Base-by-base conservation (phyloP, 495 filamentous ascomycete genomes). In the Podospora conica region DNA sequence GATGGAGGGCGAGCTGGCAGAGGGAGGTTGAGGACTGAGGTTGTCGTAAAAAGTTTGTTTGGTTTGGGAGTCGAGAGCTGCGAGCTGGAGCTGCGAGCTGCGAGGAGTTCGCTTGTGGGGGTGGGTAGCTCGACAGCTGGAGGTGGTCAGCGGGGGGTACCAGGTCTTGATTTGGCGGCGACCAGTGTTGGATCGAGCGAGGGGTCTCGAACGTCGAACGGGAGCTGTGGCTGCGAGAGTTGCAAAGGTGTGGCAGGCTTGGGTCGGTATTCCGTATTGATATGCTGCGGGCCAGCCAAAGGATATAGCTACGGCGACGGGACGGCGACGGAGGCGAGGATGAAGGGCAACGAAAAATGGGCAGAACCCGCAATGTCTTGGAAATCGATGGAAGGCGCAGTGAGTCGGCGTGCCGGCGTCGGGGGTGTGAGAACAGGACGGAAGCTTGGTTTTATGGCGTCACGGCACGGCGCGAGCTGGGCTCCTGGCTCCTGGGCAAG, bases 1-100 rank as follows among this genome's bases (percentile, higher is more conserved):
- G 66, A 68, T 63, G 61, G 72, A 77, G 79, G 79, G 77, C 76
- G 15, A 18, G n/a, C 7, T n/a, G 18, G 40, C 40, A 48, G 40
- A 48, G 18, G 18, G 40, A 8, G 15, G 18, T n/a, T 48, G 33
- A 18, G 15, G 15, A 48, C 15, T 11, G 33, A 48, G 33, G 33
- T 6, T 48, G 33, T 48, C 15, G 18, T 48, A n/a, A n/a, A n/a
- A 48, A n/a, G 29, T 5, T 6, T 48, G 18, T n/a, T 48, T n/a
- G 40, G 76, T 72, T 24, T 67, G n/a, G 66, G 28, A 53, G 24
- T 18, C 15, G 55, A 24, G 20, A 53, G 60, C 48, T 12, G 29
- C 29, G 31, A 53, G 33, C n/a, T n/a, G 66, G 28, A 53, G 24
- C 18, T 11, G 55, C 18, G 20, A 53, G 60, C 48, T 12, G 29